Evolutionary conservation across 2,329 filamentous ascomycete species (phyloP).

Genomic region (Stagonosporopsis chrysanthemi): DNA sequence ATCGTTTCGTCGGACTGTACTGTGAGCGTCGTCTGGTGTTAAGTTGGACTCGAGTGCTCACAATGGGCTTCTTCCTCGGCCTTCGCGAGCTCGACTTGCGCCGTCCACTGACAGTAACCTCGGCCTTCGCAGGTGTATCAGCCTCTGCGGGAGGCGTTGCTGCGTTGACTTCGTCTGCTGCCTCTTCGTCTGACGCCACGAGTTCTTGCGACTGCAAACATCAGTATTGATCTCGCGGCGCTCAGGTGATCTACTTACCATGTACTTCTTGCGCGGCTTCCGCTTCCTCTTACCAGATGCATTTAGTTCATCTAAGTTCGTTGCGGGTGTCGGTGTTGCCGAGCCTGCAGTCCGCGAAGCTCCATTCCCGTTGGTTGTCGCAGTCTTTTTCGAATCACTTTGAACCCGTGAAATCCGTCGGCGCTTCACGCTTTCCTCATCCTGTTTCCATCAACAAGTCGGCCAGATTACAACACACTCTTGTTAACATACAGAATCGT

Average conservation of each 20-base stretch:
- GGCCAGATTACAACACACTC: not conserved
- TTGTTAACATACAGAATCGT: slow-evolving; percentile 36
- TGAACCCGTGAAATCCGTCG: slow-evolving; percentile 30
- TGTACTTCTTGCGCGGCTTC: slow-evolving; percentile 39
- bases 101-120: slow-evolving; percentile 27
- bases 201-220: slow-evolving; percentile 38
- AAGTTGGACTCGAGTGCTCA: slow-evolving; percentile 24
- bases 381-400: slow-evolving; percentile 36
- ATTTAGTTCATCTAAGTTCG: slow-evolving; percentile 32
- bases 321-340: slow-evolving; percentile 23
- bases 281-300: slow-evolving; percentile 39
- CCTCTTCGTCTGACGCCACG: slow-evolving; percentile 38
- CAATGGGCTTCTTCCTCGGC: slow-evolving; percentile 41
- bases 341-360: slow-evolving; percentile 23
- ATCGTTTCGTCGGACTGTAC: slow-evolving; percentile 39
- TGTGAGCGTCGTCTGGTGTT: slow-evolving; percentile 10
- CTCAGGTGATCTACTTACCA: slow-evolving; percentile 25
- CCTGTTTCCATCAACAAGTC: slow-evolving; percentile 34
- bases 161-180: slow-evolving; percentile 29
- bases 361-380: slow-evolving; percentile 36
- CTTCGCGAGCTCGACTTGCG: slow-evolving; percentile 38
- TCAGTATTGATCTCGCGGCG: slow-evolving; percentile 18
- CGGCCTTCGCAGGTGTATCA: slow-evolving; percentile 22
- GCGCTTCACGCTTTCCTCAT: slow-evolving; percentile 32
- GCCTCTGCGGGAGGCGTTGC: slow-evolving; percentile 12